phyloP scores from a whole-genome alignment of 495 filamentous ascomycete species.

The Aspergillus baeticus region DNA sequence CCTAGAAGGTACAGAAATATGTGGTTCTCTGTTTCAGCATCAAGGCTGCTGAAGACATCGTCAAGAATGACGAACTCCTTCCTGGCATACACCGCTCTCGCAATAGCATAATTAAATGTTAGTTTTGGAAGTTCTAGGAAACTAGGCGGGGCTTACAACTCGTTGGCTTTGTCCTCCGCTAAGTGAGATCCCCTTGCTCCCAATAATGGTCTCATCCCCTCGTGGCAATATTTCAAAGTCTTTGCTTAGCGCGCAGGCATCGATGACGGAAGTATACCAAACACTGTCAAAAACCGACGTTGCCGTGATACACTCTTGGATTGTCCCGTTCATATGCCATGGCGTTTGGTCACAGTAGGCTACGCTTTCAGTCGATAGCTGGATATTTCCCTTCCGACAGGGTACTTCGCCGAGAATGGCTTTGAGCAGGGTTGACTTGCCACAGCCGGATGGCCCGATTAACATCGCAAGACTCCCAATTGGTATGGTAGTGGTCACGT shows the following conservation, averaged over 20 bases:
- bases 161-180: slow-evolving; percentile 69
- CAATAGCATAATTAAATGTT: slow-evolving; percentile 38
- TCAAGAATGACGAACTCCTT: slow-evolving; percentile 55
- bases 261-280: slow-evolving; percentile 62
- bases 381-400: slow-evolving; percentile 37
- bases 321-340: slow-evolving; percentile 58
- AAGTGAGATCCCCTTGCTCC: slow-evolving; percentile 62
- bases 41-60: slow-evolving; percentile 61
- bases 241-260: slow-evolving; percentile 59
- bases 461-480: slow-evolving; percentile 48
- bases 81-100: slow-evolving; percentile 57
- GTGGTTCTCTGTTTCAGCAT: slow-evolving; percentile 57
- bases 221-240: slow-evolving; percentile 55
- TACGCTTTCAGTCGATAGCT: slow-evolving; percentile 36
- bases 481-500: slow-evolving; percentile 40
- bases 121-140: not conserved
- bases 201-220: slow-evolving; percentile 59
- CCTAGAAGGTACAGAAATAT: slow-evolving; percentile 59
- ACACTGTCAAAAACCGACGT: slow-evolving; percentile 51
- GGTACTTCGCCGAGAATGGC: slow-evolving; percentile 57
- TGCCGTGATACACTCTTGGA: slow-evolving; percentile 57
- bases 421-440: slow-evolving; percentile 59
- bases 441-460: slow-evolving; percentile 59
- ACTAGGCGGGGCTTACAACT: slow-evolving; percentile 35
- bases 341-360: slow-evolving; percentile 54